A percentile compares a stretch with the other conserved stretches of the same genome.
phyloP scores from a whole-genome alignment of 2,329 filamentous ascomycete species.

The Oidium heveae region DNA sequence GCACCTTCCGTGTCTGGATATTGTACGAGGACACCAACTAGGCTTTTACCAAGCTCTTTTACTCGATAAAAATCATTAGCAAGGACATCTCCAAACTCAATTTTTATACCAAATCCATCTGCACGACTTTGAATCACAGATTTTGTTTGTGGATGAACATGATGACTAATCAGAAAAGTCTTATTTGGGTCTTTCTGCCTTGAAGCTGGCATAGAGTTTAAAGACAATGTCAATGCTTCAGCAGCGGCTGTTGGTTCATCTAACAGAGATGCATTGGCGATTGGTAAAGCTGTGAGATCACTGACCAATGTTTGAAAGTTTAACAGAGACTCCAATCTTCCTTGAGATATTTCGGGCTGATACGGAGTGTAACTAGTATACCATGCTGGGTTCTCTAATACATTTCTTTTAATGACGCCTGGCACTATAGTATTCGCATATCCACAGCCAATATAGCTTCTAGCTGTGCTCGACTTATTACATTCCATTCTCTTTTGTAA shows the following conservation, averaged over 20 bases:
- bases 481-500: constrained; percentile 20
- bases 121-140: constrained; percentile 65
- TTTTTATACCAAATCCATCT: constrained; percentile 69
- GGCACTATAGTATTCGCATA: constrained; percentile 77
- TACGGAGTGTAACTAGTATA: constrained; percentile 97
- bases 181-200: constrained; percentile 53
- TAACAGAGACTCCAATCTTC: constrained; percentile 67
- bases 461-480: constrained; percentile 19
- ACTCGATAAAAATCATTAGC: constrained; percentile 37
- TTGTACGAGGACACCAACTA: constrained; percentile 80
- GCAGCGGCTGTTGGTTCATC: constrained; percentile 84
- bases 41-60: constrained; percentile 49
- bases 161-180: constrained; percentile 60
- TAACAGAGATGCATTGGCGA: constrained; percentile 73
- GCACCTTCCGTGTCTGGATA: constrained; percentile 78
- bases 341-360: constrained; percentile 92
- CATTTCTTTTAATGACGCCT: constrained; percentile 74
- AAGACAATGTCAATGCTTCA: constrained; percentile 83
- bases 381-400: constrained; percentile 84
- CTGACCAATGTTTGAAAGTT: constrained; percentile 91
- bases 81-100: constrained; percentile 48
- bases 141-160: constrained; percentile 66
- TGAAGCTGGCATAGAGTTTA: constrained; percentile 46
- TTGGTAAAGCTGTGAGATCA: constrained; percentile 64
- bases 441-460: constrained; percentile 59